A percentile compares a stretch with the other conserved stretches of the same genome.
These are phyloP conservation scores for Melanogaster broomeanus DNA, from an alignment of 768 basidiomycete species.

Conservation along the genomic window DNA sequence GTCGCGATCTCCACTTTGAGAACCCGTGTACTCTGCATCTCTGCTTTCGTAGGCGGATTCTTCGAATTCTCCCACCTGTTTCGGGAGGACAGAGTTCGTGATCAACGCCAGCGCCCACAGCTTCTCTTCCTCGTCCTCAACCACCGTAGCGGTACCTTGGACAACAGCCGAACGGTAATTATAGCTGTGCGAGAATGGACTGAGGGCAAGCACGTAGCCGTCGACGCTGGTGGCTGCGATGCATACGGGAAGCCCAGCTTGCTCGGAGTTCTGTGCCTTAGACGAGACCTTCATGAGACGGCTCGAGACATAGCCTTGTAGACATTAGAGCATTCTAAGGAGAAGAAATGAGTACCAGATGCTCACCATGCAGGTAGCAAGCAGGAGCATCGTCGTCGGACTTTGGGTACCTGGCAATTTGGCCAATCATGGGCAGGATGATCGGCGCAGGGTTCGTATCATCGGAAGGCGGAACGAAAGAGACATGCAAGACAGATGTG, in stretches of 20 bases:
- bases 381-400: conserved; percentile 3
- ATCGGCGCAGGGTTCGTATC: conserved; percentile 13
- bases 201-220: conserved; percentile 23
- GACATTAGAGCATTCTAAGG: neutral
- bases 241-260: conserved; percentile 18
- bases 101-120: conserved; percentile 24
- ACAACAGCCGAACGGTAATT: conserved; percentile 28
- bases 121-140: conserved; percentile 21
- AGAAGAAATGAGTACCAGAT: neutral
- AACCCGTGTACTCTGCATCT: conserved; percentile 24
- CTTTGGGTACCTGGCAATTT: conserved; percentile 19
- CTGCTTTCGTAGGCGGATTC: conserved; percentile 20
- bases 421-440: conserved; percentile 29
- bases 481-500: conserved; percentile 23
- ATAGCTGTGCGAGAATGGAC: conserved; percentile 27
- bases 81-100: conserved; percentile 23
- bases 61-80: conserved; percentile 20
- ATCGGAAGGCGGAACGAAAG: conserved; percentile 22
- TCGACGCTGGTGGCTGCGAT: conserved; percentile 26
- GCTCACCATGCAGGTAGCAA: conserved; percentile 26
- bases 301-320: conserved; percentile 21
- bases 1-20: conserved; percentile 23
- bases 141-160: conserved; percentile 17
- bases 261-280: neutral
- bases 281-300: conserved; percentile 27